Evolutionary conservation across 495 filamentous ascomycete species (phyloP), one percentile per base, ranked within the genome.

Genomic region (Tuber umbilicatum): DNA sequence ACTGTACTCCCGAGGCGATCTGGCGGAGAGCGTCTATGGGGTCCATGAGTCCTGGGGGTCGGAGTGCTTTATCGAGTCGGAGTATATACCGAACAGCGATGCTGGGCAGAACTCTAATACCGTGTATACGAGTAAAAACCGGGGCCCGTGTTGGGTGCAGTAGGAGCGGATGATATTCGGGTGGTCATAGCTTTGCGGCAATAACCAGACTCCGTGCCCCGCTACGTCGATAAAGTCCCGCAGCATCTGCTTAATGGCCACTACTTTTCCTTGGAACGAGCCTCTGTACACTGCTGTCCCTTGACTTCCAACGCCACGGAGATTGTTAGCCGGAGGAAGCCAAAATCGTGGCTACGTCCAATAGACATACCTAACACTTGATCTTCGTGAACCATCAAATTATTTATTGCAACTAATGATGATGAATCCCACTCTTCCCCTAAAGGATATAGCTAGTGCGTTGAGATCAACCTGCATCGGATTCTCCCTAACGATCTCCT

Each of bases 41-140:
- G 77, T 92, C 87, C 73, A 89, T 74, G 64, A 87, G 84, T 50
- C 83, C 78, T 16, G 86, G 85, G 89, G 83, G 69, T 88, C 85
- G 2, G 88, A 89, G 79, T 90, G 87, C 64, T 88, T 86, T 73
- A 84, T 83, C 0, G 90, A 89, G 75, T 90, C 91, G 76, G 92
- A 89, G 70, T 96, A 88, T 35, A 97, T 88, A 81, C 98, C 94
- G 71, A 92, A 94, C 27, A 99, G 85, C 23, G 94, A 97, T 6
- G 94, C 94, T 6, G 93, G 92, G 81, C 96, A 99, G 27, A 97
- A 88, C 84, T 99, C 95, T 23, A 99, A 84, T 0, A 93, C 95
- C 81, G 98, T 99, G 82, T 98, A 99, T 37, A n/a, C n/a, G n/a
- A n/a, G n/a, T n/a, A 97, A 87, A 83, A 99, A 99, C n/a, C 91